These are phyloP conservation scores for Kwoniella sp. DNA, from an alignment of 768 basidiomycete genomes.

Conservation along the genomic window DNA sequence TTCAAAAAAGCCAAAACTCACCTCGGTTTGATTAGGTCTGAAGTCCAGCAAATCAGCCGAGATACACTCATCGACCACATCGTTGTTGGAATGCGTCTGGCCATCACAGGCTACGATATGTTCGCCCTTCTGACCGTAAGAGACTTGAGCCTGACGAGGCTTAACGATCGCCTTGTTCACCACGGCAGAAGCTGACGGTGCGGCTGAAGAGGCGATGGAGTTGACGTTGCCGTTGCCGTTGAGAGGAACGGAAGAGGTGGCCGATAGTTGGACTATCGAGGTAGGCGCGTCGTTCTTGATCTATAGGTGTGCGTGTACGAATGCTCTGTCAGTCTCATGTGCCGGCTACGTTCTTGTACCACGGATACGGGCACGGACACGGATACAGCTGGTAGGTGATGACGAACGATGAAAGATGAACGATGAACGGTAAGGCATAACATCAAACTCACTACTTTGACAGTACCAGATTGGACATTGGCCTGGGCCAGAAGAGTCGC, in stretches of 20 bases:
- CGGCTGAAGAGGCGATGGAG: background rate
- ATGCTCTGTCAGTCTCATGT: too few species aligned
- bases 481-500: slow-evolving; percentile 6
- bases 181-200: background rate
- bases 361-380: too few species aligned
- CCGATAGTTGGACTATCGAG: slow-evolving; percentile 2
- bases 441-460: slow-evolving; percentile 23
- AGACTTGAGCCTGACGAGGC: slow-evolving; percentile 12
- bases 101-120: slow-evolving; percentile 22
- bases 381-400: too few species aligned
- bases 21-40: slow-evolving; percentile 18
- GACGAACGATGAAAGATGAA: too few species aligned
- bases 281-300: slow-evolving; percentile 9
- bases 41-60: slow-evolving; percentile 12
- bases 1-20: too few species aligned
- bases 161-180: slow-evolving; percentile 8
- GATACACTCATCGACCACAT: slow-evolving; percentile 22
- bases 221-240: slow-evolving; percentile 3
- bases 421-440: too few species aligned
- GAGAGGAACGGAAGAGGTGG: slow-evolving; percentile 1
- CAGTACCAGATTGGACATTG: background rate
- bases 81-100: background rate
- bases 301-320: background rate
- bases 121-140: slow-evolving; percentile 17
- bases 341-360: too few species aligned